These are phyloP conservation scores for Volutella citrinella DNA, from an alignment of 2,329 filamentous ascomycete genomes.

Conservation along the genomic window DNA sequence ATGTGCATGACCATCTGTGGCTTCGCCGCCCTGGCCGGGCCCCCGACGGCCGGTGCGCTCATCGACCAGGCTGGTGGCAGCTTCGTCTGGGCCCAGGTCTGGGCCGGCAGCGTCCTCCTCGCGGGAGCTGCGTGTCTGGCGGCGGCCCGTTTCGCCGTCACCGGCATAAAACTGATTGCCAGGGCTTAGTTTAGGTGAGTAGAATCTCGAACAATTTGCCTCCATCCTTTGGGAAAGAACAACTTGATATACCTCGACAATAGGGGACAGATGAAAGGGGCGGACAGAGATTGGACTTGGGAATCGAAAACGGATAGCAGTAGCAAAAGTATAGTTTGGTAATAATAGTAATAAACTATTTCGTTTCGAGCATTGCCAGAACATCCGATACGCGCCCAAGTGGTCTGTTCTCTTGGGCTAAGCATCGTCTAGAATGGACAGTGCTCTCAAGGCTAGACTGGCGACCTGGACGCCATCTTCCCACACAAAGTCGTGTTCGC, in stretches of 20 bases:
- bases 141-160: constrained; percentile 32
- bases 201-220: too few relatives aligned
- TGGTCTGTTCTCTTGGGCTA: too few relatives aligned
- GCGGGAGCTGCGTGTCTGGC: constrained; percentile 29
- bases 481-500: constrained; percentile 64
- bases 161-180: constrained; percentile 32
- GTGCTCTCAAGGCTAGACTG: constrained; percentile 31
- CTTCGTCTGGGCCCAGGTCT: constrained; percentile 45
- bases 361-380: too few relatives aligned
- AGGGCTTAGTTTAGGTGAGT: constrained; percentile 31
- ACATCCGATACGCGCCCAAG: too few relatives aligned
- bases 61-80: constrained; percentile 21
- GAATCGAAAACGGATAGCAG: too few relatives aligned
- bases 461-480: constrained; percentile 56
- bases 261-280: not conserved
- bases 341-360: too few relatives aligned
- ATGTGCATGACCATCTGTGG: constrained; percentile 41
- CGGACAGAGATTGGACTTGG: too few relatives aligned
- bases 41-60: constrained; percentile 33
- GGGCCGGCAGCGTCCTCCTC: constrained; percentile 41
- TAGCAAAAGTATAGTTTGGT: too few relatives aligned
- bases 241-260: not conserved
- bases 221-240: not conserved
- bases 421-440: too few relatives aligned
- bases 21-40: constrained; percentile 41